A percentile compares a stretch with the other conserved stretches of the same genome.
These are phyloP conservation scores for Telfairia occidentalis DNA, from an alignment of 331 rosid species.

Conservation along the genomic window DNA sequence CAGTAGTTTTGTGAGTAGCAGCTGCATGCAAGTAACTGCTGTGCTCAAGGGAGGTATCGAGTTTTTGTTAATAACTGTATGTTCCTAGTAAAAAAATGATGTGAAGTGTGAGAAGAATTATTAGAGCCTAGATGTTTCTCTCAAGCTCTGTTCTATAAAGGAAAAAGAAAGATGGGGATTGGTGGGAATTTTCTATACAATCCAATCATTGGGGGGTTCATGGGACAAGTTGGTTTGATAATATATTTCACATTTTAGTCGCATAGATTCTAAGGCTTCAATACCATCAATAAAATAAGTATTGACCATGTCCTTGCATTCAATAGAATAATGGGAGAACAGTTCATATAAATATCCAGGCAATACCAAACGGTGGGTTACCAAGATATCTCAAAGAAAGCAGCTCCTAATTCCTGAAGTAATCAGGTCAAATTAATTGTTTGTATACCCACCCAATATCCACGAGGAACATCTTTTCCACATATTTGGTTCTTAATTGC, in stretches of 20 bases:
- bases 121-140: too few species aligned
- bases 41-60: neutral
- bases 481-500: slow-evolving; percentile 47
- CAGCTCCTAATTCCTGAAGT: neutral
- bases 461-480: slow-evolving; percentile 86
- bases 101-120: neutral
- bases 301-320: neutral
- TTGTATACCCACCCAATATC: slow-evolving; percentile 70
- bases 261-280: neutral
- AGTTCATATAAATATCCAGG: neutral
- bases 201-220: neutral
- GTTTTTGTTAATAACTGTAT: neutral
- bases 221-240: too few species aligned
- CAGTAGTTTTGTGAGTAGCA: neutral
- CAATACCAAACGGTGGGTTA: neutral
- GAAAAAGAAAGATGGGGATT: neutral
- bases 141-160: neutral
- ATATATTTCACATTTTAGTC: too few species aligned
- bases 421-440: neutral
- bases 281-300: neutral
- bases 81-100: neutral
- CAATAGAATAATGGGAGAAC: neutral
- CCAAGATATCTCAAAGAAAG: neutral
- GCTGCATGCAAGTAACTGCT: neutral
- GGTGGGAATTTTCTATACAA: neutral